These are phyloP conservation scores for Pseudopithomyces maydicus DNA, from an alignment of 2,329 filamentous ascomycete genomes.

Conservation along the genomic window DNA sequence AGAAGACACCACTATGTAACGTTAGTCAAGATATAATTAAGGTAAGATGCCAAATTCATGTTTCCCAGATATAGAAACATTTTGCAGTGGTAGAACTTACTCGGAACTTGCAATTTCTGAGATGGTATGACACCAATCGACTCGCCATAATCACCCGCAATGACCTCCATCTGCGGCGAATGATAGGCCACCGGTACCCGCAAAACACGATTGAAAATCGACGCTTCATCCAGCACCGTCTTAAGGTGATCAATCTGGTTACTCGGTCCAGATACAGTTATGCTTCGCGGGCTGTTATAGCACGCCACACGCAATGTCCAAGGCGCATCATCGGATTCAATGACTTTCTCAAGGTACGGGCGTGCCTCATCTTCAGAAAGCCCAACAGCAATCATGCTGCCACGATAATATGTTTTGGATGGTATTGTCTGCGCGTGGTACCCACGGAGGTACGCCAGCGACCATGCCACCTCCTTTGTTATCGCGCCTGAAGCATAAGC, in stretches of 20 bases:
- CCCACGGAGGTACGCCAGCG: constrained; percentile 12
- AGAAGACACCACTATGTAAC: constrained; percentile 9
- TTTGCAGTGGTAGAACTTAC: too few species aligned
- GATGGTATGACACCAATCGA: neutral
- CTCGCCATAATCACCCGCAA: constrained; percentile 1
- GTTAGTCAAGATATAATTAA: too few species aligned
- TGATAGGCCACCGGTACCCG: constrained; percentile 53
- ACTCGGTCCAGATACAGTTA: constrained; percentile 51
- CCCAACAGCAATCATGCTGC: constrained; percentile 8
- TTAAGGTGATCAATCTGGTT: constrained; percentile 42
- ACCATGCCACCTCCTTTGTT: neutral
- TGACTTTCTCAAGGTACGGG: neutral
- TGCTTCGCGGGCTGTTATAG: constrained; percentile 44
- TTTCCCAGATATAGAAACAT: too few species aligned
- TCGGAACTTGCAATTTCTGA: neutral
- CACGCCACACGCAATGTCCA: constrained; percentile 14
- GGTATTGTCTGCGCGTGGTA: neutral
- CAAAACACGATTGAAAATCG: constrained; percentile 46
- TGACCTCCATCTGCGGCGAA: constrained; percentile 45
- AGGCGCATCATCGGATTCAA: neutral
- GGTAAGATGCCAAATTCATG: too few species aligned
- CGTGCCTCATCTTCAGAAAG: neutral
- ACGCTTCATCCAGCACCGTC: constrained; percentile 37
- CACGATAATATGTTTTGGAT: neutral
- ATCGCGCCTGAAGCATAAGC: constrained; percentile 13